Evolutionary conservation across 768 basidiomycete species (phyloP), one percentile per base, ranked within the genome.

Genomic region (Postia placenta): DNA sequence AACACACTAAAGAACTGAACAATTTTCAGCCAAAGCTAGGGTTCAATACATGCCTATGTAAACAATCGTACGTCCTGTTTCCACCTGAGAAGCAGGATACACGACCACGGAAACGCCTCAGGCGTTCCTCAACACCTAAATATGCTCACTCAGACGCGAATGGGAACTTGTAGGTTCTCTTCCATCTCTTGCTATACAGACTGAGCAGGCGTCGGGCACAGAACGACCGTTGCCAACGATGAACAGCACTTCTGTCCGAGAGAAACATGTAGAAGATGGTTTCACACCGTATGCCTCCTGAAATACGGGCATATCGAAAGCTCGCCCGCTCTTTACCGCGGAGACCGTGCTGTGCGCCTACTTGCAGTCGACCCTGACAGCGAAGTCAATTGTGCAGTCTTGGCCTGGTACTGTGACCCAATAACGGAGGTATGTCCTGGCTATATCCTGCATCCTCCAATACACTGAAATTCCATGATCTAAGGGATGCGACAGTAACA

Each of bases 211-310:
- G n/a, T n/a, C n/a, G n/a, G n/a, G n/a, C n/a, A n/a, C n/a, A n/a
- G n/a, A n/a, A n/a, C n/a, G n/a, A 4, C 24, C 15, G 15, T 26
- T 14, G 41, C 22, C 2, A 14, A 17, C 20, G 52, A 54, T 20
- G 22, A 27, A 1, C 56, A 56, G 58, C 58, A 59, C 27, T 56
- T 56, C 37, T 59, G 58, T 20, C 53, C 58, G 1, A 44, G 55
- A n/a, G 39, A 45, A 3, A 42, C 33, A 0, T 59, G 58, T 43
- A 50, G 54, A 5, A 50, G 46, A 14, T 59, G 58, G 58, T 56
- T 56, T 41, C 58, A 59, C 30, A 5, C 12, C 1, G 46, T 42
- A 1, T 59, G 58, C 27, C 47, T 59, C 2, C 2, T 7, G 2
- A 14, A 1, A 5, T 26, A 22, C 39, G 15, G 33, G 4, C 12